These are phyloP conservation scores for Saccharomycopsis hybrid DNA, from an alignment of 1,139 yeast species.

Conservation along the genomic window DNA sequence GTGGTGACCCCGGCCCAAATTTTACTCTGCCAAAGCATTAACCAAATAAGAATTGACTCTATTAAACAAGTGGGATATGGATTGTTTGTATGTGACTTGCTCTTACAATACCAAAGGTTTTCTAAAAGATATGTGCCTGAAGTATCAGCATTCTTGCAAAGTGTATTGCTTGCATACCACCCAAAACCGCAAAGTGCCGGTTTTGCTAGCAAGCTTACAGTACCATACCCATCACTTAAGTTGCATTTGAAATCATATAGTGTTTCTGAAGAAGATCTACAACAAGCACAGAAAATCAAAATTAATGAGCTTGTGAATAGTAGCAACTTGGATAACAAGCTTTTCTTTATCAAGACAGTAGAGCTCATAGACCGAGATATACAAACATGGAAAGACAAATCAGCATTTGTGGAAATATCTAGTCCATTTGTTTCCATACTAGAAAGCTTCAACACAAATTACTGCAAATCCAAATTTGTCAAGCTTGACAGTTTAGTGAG, in stretches of 20 bases:
- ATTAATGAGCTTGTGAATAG: constrained; percentile 10
- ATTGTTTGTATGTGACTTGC: constrained; percentile 54
- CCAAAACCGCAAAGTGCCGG: background rate
- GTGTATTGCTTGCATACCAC: constrained; percentile 33
- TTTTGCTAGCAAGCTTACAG: background rate
- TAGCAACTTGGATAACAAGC: background rate
- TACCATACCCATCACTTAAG: background rate
- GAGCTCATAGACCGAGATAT: constrained; percentile 25
- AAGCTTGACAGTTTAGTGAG: constrained; percentile 26
- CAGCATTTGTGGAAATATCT: constrained; percentile 51
- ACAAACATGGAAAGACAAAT: constrained; percentile 54
- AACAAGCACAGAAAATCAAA: background rate
- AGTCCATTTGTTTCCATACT: constrained; percentile 27
- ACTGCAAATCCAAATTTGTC: background rate
- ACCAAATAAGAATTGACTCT: constrained; percentile 38
- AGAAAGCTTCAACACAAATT: constrained; percentile 11
- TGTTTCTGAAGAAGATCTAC: background rate
- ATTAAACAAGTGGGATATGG: constrained; percentile 42
- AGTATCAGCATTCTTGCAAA: constrained; percentile 52
- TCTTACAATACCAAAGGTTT: constrained; percentile 67
- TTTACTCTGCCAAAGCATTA: constrained; percentile 63
- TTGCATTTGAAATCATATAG: constrained; percentile 27
- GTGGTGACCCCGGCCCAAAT: constrained; percentile 81
- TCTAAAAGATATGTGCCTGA: constrained; percentile 85
- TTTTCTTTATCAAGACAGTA: constrained; percentile 15